These are phyloP conservation scores for Chernovozyma aurita DNA, from an alignment of 1,139 yeast species.

Conservation along the genomic window DNA sequence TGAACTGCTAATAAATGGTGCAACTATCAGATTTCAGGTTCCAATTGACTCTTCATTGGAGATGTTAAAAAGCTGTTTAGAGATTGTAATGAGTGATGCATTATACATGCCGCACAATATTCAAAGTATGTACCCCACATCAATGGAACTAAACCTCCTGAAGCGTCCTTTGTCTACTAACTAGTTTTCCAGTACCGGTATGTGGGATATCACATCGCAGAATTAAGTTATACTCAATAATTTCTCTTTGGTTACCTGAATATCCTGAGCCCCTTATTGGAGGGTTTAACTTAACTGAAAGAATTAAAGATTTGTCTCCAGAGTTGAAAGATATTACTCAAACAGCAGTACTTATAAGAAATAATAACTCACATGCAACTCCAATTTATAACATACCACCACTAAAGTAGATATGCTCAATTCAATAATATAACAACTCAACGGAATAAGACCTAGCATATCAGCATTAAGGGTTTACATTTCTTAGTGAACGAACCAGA, in stretches of 20 bases:
- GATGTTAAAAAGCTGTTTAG: slow-evolving; percentile 10
- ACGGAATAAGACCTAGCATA: no score
- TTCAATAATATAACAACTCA: no score
- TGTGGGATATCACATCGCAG: slow-evolving; percentile 18
- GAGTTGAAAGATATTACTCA: slow-evolving; percentile 8
- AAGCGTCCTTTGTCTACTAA: not conserved
- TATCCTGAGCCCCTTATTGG: slow-evolving; percentile 1
- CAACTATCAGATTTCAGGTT: slow-evolving; percentile 12
- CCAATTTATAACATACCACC: slow-evolving; percentile 2
- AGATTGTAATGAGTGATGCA: slow-evolving; percentile 11
- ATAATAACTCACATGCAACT: slow-evolving; percentile 7
- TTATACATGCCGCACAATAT: slow-evolving; percentile 13
- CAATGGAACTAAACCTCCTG: not conserved
- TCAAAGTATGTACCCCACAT: slow-evolving; percentile 8
- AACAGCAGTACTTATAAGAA: slow-evolving; percentile 15
- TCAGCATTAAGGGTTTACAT: no score
- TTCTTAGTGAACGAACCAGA: no score
- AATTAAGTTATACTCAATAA: slow-evolving; percentile 14
- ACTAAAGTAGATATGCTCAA: no score
- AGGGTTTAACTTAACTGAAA: slow-evolving; percentile 12
- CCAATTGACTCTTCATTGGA: slow-evolving; percentile 10
- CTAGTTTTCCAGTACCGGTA: slow-evolving; percentile 11
- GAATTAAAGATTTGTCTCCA: slow-evolving; percentile 11
- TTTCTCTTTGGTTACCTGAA: slow-evolving; percentile 19
- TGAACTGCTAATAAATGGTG: slow-evolving; percentile 8